Evolutionary conservation across 306 rosid species (phyloP), one percentile per base, ranked within the genome.

Genomic region (Gastrolobium villosum): DNA sequence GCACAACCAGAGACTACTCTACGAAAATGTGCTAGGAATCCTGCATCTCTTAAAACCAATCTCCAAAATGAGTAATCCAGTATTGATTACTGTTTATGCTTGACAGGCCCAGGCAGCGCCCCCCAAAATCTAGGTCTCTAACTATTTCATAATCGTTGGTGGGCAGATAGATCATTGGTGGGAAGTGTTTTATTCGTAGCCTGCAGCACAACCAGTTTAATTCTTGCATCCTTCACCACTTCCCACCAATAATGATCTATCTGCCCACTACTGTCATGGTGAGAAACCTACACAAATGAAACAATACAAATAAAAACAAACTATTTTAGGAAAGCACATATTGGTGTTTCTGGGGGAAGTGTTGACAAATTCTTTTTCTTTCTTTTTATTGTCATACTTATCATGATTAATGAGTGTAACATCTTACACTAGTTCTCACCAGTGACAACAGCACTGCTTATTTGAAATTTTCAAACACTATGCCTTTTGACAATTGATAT

Each of bases 1-100:
- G 53, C 20, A 36, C 61, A 56, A 78, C 40, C 55, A 35, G 30
- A 46, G 44, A 59, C 41, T 35, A 31, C n/a, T n/a, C 32, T 5
- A 15, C 4, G 56, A 75, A 62, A 13, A 55, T 15, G 6, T 4
- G 2, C 31, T 5, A 4, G 11, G 4, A 53, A 71, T 14, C 53
- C 41, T 31, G 14, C n/a, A 7, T 13, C 41, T 49, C 46, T 57
- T 46, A 63, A 9, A 31, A 34, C 60, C 39, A 60, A 61, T 57
- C 57, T 44, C n/a, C 14, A 15, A 46, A 46, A 68, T 46, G 43
- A 41, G 44, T n/a, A 48, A 10, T 32, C 44, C 36, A 41, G 20
- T 31, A 65, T 35, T 57, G 50, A 53, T 72, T 44, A 28, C 45
- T n/a, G 67, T 36, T 61, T 36, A 61, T 5, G 54, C 10, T 37